These are phyloP conservation scores for Gleditsia sinensis DNA, from an alignment of 306 rosid genomes.

Conservation along the genomic window DNA sequence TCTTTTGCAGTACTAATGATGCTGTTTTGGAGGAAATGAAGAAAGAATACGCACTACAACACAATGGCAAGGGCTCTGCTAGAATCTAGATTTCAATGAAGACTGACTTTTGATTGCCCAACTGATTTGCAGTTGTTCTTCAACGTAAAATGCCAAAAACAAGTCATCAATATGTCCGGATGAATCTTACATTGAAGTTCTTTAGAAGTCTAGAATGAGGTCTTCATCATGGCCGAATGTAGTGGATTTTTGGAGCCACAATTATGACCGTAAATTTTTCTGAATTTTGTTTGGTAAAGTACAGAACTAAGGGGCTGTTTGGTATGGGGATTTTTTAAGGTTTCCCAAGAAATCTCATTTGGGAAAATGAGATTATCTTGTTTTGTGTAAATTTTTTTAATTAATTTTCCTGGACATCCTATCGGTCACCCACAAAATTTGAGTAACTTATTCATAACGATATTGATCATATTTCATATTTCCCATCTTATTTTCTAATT, in stretches of 20 bases:
- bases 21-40: slow-evolving; percentile 81
- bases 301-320: too few relatives aligned
- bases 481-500: too few relatives aligned
- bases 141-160: background rate
- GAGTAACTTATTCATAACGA: too few relatives aligned
- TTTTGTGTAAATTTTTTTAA: too few relatives aligned
- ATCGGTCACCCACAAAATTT: too few relatives aligned
- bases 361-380: too few relatives aligned
- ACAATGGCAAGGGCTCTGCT: slow-evolving; percentile 46
- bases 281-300: slow-evolving; percentile 24
- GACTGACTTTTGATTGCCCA: background rate
- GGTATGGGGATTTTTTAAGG: too few relatives aligned
- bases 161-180: background rate
- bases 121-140: background rate
- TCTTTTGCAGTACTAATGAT: slow-evolving; percentile 68
- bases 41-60: slow-evolving; percentile 65
- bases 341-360: too few relatives aligned
- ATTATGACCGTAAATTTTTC: background rate
- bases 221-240: background rate
- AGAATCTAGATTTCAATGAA: slow-evolving; percentile 36
- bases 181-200: background rate
- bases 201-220: slow-evolving; percentile 1
- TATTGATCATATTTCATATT: too few relatives aligned
- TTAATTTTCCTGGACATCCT: too few relatives aligned
- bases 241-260: background rate